A percentile compares a stretch with the other conserved stretches of the same genome.
phyloP scores from a whole-genome alignment of 257 asterid genomes.

The Lavandula angustifolia region DNA sequence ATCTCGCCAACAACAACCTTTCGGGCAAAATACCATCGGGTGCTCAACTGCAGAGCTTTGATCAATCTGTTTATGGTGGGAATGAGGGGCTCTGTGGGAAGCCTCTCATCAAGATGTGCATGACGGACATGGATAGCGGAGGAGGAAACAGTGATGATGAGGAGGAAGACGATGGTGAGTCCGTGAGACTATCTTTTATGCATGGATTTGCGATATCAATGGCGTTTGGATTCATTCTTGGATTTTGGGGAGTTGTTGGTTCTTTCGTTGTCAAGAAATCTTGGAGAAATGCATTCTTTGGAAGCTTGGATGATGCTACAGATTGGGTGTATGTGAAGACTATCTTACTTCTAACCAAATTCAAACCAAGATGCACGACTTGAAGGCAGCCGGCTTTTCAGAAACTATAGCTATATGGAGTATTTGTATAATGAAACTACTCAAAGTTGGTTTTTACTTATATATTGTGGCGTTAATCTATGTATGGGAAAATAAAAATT shows the following conservation, averaged over 20 bases:
- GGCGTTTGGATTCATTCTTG: constrained; percentile 32
- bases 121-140: not conserved
- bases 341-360: not conserved
- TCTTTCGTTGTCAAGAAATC: constrained; percentile 28
- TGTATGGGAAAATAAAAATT: no score
- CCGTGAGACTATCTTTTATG: not conserved
- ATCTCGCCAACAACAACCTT: constrained; percentile 39
- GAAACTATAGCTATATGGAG: no score
- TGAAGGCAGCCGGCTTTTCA: no score
- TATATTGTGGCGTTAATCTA: no score
- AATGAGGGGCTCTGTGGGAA: constrained; percentile 37
- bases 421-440: no score
- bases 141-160: not conserved
- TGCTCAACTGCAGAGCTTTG: constrained; percentile 41
- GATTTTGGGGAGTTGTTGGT: constrained; percentile 40
- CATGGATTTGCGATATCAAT: constrained; percentile 28
- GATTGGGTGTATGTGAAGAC: constrained; percentile 32
- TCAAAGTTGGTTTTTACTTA: no score
- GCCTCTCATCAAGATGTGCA: constrained; percentile 30
- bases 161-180: constrained; percentile 20
- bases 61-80: constrained; percentile 32
- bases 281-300: constrained; percentile 33
- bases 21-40: constrained; percentile 38
- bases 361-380: not conserved
- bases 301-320: constrained; percentile 1